Evolutionary conservation across 805 yeast genomes (phyloP), one percentile per base, ranked within the genome.

Genomic region (Danielia reshetovae): DNA sequence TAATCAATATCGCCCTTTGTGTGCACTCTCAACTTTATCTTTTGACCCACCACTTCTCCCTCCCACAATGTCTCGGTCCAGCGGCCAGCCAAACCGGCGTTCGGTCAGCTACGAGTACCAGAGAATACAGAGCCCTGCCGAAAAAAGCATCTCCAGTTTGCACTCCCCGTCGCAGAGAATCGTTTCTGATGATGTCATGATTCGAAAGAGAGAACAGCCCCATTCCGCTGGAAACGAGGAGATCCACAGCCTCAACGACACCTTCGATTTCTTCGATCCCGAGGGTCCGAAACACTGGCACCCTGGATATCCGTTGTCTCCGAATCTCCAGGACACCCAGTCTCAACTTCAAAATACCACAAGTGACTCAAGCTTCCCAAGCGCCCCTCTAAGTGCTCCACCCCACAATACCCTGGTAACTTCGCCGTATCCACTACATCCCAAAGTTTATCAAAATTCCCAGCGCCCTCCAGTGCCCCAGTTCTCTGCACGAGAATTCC

Each of bases 41-140:
- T n/a, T n/a, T n/a, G n/a, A n/a, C n/a, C n/a, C n/a, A n/a, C n/a
- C n/a, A n/a, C n/a, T n/a, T n/a, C n/a, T n/a, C n/a, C n/a, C n/a
- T 9, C 10, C 14, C 18, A 14, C 5, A 15, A 7, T 26, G 14
- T 6, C 11, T 4, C 14, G 10, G 14, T 5, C 11, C 8, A 14
- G 9, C n/a, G n/a, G 22, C 21, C 23, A 28, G 17, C 12, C 22
- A 14, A 31, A 40, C 18, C 39, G 44, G 9, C 39, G 34, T 34
- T 48, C 55, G 6, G 53, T 43, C 24, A 48, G 52, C 39, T 52
- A 52, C 38, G 59, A 55, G 22, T 45, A 38, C 30, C 48, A 40
- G 17, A 42, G 57, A 17, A 47, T 50, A 35, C 26, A n/a, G n/a
- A n/a, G 44, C 21, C 36, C 33, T 24, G 44, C 42, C 23, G 29